phyloP scores from a whole-genome alignment of 2,329 filamentous ascomycete genomes.

The Raffaelea albimanens region DNA sequence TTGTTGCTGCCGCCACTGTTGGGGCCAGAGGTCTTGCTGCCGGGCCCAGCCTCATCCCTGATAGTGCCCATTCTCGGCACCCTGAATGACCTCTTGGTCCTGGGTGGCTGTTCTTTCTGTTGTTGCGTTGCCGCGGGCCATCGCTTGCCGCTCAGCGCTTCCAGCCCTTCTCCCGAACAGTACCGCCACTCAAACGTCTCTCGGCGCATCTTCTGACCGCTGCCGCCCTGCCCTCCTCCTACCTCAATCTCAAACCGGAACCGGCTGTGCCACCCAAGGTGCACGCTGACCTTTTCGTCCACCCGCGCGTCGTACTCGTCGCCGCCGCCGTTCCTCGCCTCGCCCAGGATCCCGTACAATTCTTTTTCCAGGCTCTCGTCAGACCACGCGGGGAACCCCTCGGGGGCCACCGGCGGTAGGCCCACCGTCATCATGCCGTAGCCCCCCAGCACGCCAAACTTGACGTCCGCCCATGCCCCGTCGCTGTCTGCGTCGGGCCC shows the following conservation, averaged over 20 bases:
- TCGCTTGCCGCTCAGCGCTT: slow-evolving; percentile 16
- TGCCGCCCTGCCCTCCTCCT: slow-evolving; percentile 2
- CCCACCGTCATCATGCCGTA: slow-evolving; percentile 13
- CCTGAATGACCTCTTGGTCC: too few relatives aligned
- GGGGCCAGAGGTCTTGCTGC: too few relatives aligned
- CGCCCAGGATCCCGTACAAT: not conserved
- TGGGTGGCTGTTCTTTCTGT: too few relatives aligned
- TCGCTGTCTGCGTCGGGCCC: slow-evolving; percentile 15
- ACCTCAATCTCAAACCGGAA: slow-evolving; percentile 24
- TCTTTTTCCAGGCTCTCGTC: not conserved
- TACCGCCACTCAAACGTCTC: slow-evolving; percentile 34
- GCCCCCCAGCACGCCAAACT: slow-evolving; percentile 1
- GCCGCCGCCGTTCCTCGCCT: too few relatives aligned
- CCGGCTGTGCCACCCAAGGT: slow-evolving; percentile 7
- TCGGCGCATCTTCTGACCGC: slow-evolving; percentile 2
- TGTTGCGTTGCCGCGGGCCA: not conserved
- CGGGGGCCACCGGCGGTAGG: slow-evolving; percentile 14
- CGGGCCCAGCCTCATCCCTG: too few relatives aligned
- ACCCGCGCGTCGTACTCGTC: slow-evolving; percentile 1
- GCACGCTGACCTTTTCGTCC: slow-evolving; percentile 6
- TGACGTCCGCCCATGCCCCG: slow-evolving; percentile 10
- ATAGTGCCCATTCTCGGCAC: too few relatives aligned
- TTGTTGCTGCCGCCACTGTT: too few relatives aligned
- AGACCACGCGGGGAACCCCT: not conserved
- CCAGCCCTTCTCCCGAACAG: slow-evolving; percentile 22